Percentiles rank a stretch among this genome's conserved stretches.
phyloP scores from a whole-genome alignment of 2,329 filamentous ascomycete genomes.

The Microsporum audouinii region DNA sequence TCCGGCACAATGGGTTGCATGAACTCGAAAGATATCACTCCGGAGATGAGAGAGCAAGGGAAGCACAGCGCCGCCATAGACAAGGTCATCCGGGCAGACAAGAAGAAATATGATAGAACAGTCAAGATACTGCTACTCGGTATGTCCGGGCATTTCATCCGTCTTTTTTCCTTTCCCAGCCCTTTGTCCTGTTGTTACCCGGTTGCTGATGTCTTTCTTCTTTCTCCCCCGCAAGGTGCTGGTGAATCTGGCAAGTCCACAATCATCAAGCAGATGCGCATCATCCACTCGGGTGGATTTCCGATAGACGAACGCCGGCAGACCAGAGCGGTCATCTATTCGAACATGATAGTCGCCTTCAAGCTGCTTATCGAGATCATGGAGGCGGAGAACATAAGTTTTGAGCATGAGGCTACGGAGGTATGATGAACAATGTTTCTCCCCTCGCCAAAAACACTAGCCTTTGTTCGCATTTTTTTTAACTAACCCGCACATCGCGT shows the following conservation, averaged over 20 bases:
- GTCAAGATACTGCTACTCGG: slow-evolving; percentile 90
- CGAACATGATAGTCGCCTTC: slow-evolving; percentile 86
- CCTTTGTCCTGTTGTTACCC: not conserved
- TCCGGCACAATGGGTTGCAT: slow-evolving; percentile 34
- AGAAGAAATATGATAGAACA: slow-evolving; percentile 73
- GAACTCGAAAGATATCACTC: slow-evolving; percentile 31
- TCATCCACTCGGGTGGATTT: slow-evolving; percentile 91
- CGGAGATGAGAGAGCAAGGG: slow-evolving; percentile 31
- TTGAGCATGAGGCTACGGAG: slow-evolving; percentile 67
- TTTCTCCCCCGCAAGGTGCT: slow-evolving; percentile 52
- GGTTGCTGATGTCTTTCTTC: not conserved
- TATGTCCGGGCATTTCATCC: slow-evolving; percentile 36
- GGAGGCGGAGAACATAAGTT: slow-evolving; percentile 69
- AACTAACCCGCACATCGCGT: not conserved
- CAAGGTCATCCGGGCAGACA: slow-evolving; percentile 70
- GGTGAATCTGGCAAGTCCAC: slow-evolving; percentile 95
- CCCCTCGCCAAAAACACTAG: not conserved
- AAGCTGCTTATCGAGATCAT: slow-evolving; percentile 84
- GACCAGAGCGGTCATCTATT: slow-evolving; percentile 91
- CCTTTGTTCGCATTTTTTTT: not conserved
- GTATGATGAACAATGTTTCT: slow-evolving; percentile 32
- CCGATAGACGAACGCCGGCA: slow-evolving; percentile 79
- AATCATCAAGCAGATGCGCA: slow-evolving; percentile 96
- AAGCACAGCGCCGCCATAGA: slow-evolving; percentile 60
- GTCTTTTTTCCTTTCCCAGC: not conserved